Conservation (phyloP, 805 yeast species). For the Starmerella sp. region DNA sequence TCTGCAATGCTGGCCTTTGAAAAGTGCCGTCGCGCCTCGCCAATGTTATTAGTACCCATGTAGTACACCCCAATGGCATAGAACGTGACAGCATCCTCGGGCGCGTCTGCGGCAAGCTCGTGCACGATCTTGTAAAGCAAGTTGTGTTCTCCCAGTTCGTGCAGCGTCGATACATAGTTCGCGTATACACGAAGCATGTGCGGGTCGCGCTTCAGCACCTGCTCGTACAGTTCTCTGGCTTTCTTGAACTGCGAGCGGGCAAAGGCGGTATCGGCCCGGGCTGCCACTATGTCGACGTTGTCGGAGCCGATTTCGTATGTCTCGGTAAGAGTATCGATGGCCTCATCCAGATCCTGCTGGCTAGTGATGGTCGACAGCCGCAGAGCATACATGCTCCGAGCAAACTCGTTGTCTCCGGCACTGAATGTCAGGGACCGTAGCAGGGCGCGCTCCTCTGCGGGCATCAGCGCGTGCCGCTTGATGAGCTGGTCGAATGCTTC, state of each 20-base stretch:
- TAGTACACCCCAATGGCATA: constrained; percentile 87
- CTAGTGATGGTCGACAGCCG: constrained; percentile 60
- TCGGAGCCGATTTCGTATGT: constrained; percentile 54
- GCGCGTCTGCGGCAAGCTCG: constrained; percentile 72
- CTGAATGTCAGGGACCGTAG: constrained; percentile 56
- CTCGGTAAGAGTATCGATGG: constrained; percentile 52
- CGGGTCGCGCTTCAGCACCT: constrained; percentile 40
- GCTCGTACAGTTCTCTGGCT: constrained; percentile 65
- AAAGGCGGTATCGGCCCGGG: constrained; percentile 58
- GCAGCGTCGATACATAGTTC: constrained; percentile 67
- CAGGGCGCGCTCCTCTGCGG: constrained; percentile 45
- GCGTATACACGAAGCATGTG: constrained; percentile 65
- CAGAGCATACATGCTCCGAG: constrained; percentile 65
- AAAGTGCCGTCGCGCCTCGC: constrained; percentile 79
- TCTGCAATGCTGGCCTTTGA: constrained; percentile 79
- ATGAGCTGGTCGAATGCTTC: constrained; percentile 82
- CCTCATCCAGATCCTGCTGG: constrained; percentile 46
- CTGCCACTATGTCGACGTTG: constrained; percentile 57
- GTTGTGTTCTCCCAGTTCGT: constrained; percentile 74
- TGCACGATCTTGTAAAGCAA: constrained; percentile 73
- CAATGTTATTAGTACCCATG: constrained; percentile 53
- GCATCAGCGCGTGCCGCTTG: constrained; percentile 61
- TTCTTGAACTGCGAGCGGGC: constrained; percentile 68
- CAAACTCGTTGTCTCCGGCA: constrained; percentile 61
- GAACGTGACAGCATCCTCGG: constrained; percentile 78